Evolutionary conservation across 2,329 filamentous ascomycete genomes (phyloP).

Genomic region (Diplodia mutila): DNA sequence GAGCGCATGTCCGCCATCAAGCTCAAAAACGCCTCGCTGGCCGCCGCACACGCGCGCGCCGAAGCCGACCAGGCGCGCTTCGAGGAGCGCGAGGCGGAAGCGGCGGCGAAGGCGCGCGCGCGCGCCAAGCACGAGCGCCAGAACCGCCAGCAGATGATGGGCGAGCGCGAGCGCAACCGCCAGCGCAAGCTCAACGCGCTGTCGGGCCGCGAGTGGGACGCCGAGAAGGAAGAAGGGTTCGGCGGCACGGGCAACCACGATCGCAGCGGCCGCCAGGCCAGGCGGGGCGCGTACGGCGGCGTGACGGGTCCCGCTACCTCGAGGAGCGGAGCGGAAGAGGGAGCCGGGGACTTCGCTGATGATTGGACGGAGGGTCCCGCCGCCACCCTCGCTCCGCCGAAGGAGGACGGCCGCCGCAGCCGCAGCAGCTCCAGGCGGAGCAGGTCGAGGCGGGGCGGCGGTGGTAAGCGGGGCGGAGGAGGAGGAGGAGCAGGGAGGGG

Average conservation of each 20-base stretch:
- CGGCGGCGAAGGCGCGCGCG: conserved; percentile 53
- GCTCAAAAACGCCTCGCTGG: conserved; percentile 63
- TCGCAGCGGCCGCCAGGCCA: conserved; percentile 47
- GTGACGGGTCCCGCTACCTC: conserved; percentile 37
- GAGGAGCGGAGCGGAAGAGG: conserved; percentile 38
- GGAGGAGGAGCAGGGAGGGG: conserved; percentile 41
- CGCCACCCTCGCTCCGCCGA: conserved; percentile 36
- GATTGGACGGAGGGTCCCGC: background rate
- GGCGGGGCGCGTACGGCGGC: conserved; percentile 58
- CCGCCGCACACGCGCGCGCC: conserved; percentile 65
- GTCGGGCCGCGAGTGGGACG: conserved; percentile 65
- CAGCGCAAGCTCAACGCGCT: conserved; percentile 62
- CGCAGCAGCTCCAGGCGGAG: background rate
- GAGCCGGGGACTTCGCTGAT: background rate
- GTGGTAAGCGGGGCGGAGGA: conserved; percentile 25
- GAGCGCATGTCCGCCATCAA: conserved; percentile 64
- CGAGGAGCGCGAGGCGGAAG: conserved; percentile 64
- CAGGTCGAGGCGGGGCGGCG: conserved; percentile 7
- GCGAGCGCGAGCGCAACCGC: conserved; percentile 64
- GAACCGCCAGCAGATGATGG: conserved; percentile 63
- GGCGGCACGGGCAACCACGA: conserved; percentile 40
- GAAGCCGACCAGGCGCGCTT: conserved; percentile 70
- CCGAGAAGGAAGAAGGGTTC: conserved; percentile 63
- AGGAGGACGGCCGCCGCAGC: conserved; percentile 38
- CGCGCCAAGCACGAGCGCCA: conserved; percentile 51